Conservation (phyloP, 192 early-diverging fungal genomes). For the Polychytrium aggregatum region DNA sequence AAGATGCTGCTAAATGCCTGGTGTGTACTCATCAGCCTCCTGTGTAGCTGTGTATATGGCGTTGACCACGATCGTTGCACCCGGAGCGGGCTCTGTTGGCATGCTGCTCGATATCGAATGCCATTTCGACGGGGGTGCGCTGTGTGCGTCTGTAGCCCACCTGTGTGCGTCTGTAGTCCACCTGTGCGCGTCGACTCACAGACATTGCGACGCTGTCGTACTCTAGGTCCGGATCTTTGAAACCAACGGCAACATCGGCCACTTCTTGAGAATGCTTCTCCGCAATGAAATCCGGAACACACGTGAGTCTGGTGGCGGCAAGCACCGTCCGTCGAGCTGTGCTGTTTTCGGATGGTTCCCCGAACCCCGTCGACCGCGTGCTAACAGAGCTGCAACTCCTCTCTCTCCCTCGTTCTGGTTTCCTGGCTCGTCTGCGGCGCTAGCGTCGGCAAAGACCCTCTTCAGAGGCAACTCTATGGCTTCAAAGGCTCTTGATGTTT, state of each 20-base stretch:
- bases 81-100: neutral
- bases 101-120: conserved; percentile 9
- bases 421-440: neutral
- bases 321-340: no score
- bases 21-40: no score
- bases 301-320: neutral
- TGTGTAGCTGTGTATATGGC: neutral
- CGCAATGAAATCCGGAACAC: neutral
- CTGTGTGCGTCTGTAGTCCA: neutral
- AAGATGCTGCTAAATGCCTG: conserved; percentile 9
- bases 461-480: conserved; percentile 18
- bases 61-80: conserved; percentile 8
- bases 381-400: no score
- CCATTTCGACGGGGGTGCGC: neutral
- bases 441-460: conserved; percentile 7
- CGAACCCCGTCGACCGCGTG: no score
- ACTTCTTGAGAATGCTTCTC: neutral
- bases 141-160: neutral
- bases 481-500: conserved; percentile 18
- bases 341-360: no score
- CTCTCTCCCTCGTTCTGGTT: no score
- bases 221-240: neutral
- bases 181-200: neutral
- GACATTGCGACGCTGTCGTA: neutral
- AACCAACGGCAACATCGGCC: neutral